Percentiles rank a stretch among this genome's conserved stretches.
phyloP scores from a whole-genome alignment of 2,329 filamentous ascomycete species.

The Penicillium palitans region DNA sequence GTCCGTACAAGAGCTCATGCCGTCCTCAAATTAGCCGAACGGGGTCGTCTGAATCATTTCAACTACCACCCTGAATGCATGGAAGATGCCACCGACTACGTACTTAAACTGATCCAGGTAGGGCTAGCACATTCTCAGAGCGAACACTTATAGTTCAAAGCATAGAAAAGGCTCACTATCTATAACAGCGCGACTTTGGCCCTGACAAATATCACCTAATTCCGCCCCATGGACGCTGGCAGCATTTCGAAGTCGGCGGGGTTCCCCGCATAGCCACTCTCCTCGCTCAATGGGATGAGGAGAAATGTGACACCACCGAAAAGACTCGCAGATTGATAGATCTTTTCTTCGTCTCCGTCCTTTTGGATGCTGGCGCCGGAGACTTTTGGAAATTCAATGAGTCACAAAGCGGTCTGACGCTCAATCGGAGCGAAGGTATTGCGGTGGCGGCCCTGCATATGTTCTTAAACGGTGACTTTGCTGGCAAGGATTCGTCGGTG shows the following conservation, averaged over 20 bases:
- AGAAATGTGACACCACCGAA: conserved; percentile 48
- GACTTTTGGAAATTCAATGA: conserved; percentile 53
- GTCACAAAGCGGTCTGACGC: conserved; percentile 30
- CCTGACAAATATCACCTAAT: conserved; percentile 51
- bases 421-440: conserved; percentile 53
- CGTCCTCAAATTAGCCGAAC: conserved; percentile 40
- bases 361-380: conserved; percentile 58
- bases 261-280: conserved; percentile 52
- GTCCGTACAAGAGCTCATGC: conserved; percentile 30
- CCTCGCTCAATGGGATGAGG: conserved; percentile 48
- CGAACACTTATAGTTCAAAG: background rate
- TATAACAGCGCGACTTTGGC: conserved; percentile 52
- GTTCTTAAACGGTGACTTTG: conserved; percentile 49
- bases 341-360: conserved; percentile 62
- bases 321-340: conserved; percentile 58
- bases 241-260: conserved; percentile 62
- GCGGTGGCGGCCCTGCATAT: conserved; percentile 54
- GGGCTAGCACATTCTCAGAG: background rate
- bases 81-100: conserved; percentile 45
- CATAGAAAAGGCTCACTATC: background rate
- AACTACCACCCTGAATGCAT: conserved; percentile 43
- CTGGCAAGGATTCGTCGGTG: conserved; percentile 16
- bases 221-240: conserved; percentile 60
- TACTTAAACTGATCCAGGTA: conserved; percentile 48
- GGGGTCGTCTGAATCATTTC: conserved; percentile 46